Conservation (phyloP, 768 basidiomycete genomes). For the Leccinum ochraceum region DNA sequence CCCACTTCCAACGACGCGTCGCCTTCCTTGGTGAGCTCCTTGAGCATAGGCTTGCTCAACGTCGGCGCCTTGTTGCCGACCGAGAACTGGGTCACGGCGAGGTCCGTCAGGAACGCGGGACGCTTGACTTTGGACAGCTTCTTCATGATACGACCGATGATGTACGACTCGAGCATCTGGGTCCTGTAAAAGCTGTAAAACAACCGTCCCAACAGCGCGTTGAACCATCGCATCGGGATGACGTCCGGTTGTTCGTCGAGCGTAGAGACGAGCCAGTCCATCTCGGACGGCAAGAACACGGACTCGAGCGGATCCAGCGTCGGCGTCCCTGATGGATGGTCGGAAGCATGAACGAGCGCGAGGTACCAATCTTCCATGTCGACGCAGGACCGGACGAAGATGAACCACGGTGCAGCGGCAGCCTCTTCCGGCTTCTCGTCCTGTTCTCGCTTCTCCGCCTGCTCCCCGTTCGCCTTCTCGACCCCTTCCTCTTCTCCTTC, state of each 20-base stretch:
- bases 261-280: conserved; percentile 78
- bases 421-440: conserved; percentile 43
- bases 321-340: conserved; percentile 61
- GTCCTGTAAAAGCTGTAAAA: conserved; percentile 94
- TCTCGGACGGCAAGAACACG: conserved; percentile 76
- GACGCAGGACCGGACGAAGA: conserved; percentile 83
- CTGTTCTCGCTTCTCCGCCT: conserved; percentile 10
- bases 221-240: conserved; percentile 97
- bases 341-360: conserved; percentile 72
- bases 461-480: background rate
- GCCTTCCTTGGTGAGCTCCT: conserved; percentile 93
- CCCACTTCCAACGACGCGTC: conserved; percentile 84
- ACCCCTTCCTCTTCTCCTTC: background rate
- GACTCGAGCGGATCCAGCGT: conserved; percentile 58
- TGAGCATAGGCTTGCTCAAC: conserved; percentile 96
- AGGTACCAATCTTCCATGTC: conserved; percentile 99
- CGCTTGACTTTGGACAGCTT: conserved; percentile 91
- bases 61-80: conserved; percentile 84
- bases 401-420: conserved; percentile 79
- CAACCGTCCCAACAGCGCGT: conserved; percentile 87
- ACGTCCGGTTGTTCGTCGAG: conserved; percentile 94
- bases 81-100: conserved; percentile 86
- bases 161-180: conserved; percentile 74
- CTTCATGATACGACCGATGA: conserved; percentile 89
- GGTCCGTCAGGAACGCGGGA: conserved; percentile 81